Evolutionary conservation across 1,139 yeast genomes (phyloP), one percentile per base, ranked within the genome.

Genomic region (Blastobotrys buckinghamii): DNA sequence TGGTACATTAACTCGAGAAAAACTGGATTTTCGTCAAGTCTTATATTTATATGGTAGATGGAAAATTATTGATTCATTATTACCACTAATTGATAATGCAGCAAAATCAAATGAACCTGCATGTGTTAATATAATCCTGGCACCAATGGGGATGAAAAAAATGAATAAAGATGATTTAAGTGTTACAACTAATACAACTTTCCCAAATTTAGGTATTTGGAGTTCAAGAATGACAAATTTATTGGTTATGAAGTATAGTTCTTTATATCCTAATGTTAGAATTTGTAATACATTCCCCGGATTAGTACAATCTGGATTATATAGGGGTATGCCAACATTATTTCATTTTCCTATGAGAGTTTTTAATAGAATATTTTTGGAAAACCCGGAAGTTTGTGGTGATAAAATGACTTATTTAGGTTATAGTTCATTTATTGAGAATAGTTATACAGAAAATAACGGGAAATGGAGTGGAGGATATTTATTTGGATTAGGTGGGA

Each of bases 271-370:
- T n/a, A 45, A 55, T 6, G 49, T 64, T 13, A 32, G 55, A 1
- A 62, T 64, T 47, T 51, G 51, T 32, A 67, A 64, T 51, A 53
- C 52, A 13, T 49, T 45, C 46, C 68, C 68, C 2, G 68, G 68
- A 8, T 9, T 55, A 15, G 65, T 64, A 20, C 45, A 48, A 6
- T 58, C 67, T 7, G 55, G 55, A n/a, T 53, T 54, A 38, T 30
- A 27, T 19, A 50, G 60, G n/a, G 55, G 51, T 26, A 52, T 62
- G 16, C 65, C 66, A 17, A 52, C 58, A 58, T 53, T 45, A 43
- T 41, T 55, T 30, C 54, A 60, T n/a, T 5, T 36, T n/a, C 37
- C 53, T 50, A 6, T 12, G 32, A 9, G 42, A n/a, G 16, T 38
- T 20, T 37, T 40, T 16, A 32, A 41, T 24, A 9, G 34, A 22